phyloP scores from a whole-genome alignment of 805 yeast genomes.

The Saturnispora serradocipensis region DNA sequence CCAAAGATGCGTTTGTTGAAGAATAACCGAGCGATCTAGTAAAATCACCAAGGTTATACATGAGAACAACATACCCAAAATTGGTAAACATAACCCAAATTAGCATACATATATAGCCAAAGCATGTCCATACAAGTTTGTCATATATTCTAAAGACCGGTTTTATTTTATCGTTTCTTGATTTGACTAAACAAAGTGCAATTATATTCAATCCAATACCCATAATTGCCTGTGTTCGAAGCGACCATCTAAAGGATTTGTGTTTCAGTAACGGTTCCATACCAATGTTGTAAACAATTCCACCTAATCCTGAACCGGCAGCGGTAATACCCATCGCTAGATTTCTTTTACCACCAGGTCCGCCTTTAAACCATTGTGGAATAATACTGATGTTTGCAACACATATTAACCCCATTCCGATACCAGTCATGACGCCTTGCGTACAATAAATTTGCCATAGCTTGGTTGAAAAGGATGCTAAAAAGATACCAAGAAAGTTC shows the following conservation, averaged over 20 bases:
- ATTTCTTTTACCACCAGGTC: slow-evolving; percentile 40
- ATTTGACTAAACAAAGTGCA: slow-evolving; percentile 29
- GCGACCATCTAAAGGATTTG: slow-evolving; percentile 38
- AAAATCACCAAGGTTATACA: slow-evolving; percentile 51
- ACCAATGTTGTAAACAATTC: slow-evolving; percentile 39
- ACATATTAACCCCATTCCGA: slow-evolving; percentile 47
- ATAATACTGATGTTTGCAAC: slow-evolving; percentile 50
- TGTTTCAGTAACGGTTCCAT: slow-evolving; percentile 35
- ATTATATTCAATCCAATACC: slow-evolving; percentile 28
- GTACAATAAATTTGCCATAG: slow-evolving; percentile 60
- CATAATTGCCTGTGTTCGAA: slow-evolving; percentile 37
- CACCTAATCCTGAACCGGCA: slow-evolving; percentile 47
- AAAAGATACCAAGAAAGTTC: slow-evolving; percentile 45
- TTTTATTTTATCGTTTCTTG: slow-evolving; percentile 30
- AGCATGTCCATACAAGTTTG: slow-evolving; percentile 26
- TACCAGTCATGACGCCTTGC: slow-evolving; percentile 58
- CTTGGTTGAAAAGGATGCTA: slow-evolving; percentile 50
- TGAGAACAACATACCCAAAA: slow-evolving; percentile 51
- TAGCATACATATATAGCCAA: slow-evolving; percentile 26
- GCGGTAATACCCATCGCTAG: slow-evolving; percentile 38
- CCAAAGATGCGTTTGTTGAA: slow-evolving; percentile 45
- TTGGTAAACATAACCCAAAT: slow-evolving; percentile 40
- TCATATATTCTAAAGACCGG: slow-evolving; percentile 35
- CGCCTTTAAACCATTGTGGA: slow-evolving; percentile 55
- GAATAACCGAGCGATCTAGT: slow-evolving; percentile 52